Conservation (phyloP, 2,329 filamentous ascomycete species). For the Colletotrichum simmondsii region DNA sequence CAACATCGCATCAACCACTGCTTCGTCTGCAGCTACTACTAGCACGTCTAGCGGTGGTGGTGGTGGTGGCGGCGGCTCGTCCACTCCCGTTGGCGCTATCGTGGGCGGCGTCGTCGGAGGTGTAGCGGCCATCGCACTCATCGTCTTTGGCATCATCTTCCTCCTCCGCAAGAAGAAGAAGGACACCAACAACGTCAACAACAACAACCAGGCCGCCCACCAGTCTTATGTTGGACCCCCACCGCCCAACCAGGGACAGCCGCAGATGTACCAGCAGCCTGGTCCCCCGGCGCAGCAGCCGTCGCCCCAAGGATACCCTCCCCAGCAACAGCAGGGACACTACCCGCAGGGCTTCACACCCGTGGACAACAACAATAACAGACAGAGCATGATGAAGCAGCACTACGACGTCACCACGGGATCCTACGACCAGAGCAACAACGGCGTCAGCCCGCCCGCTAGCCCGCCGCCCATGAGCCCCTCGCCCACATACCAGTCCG, state of each 20-base stretch:
- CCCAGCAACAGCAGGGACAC: not conserved
- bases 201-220: conserved; percentile 10
- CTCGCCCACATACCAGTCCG: conserved; percentile 28
- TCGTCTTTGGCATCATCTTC: conserved; percentile 42
- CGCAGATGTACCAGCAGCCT: conserved; percentile 30
- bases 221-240: conserved; percentile 11
- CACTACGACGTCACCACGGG: conserved; percentile 27
- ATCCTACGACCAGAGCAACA: conserved; percentile 30
- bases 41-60: conserved; percentile 49
- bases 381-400: conserved; percentile 38
- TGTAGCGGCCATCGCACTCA: conserved; percentile 41
- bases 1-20: not conserved
- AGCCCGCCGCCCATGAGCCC: conserved; percentile 37
- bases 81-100: conserved; percentile 47
- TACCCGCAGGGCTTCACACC: conserved; percentile 31
- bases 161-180: conserved; percentile 42
- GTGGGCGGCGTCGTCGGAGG: conserved; percentile 53
- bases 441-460: conserved; percentile 34
- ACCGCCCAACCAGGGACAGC: conserved; percentile 16
- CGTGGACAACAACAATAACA: conserved; percentile 33
- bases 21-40: not conserved
- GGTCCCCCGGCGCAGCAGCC: conserved; percentile 35
- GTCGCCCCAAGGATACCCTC: conserved; percentile 34
- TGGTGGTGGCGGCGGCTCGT: conserved; percentile 45
- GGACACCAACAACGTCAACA: not conserved